Base-by-base conservation (phyloP, 441 rosid genomes). In the Euphorbia celastroides region DNA sequence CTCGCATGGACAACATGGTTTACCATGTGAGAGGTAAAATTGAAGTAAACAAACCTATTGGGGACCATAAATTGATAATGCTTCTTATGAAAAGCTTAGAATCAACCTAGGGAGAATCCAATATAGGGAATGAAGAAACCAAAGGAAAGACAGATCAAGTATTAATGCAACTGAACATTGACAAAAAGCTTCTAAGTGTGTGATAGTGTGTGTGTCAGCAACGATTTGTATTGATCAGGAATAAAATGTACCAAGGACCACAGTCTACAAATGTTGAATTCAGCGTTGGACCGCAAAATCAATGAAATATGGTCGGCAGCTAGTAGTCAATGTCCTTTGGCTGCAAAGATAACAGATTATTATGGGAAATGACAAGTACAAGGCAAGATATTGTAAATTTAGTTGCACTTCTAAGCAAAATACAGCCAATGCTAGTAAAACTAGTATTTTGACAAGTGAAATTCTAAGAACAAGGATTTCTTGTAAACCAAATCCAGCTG, bases 261-360 rank as follows among this genome's bases (percentile, higher is more conserved):
- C 61, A 27, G 62, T 17, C 41, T 54, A 51, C 5, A 56, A 23
- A 32, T 57, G 62, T 34, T 57, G 26, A 5, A 20, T 34, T 48
- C 64, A 34, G 30, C 26, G 42, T 64, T 57, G 66, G 66, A 66
- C 77, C 74, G 68, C 80, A 23, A 60, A 64, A 51, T 38, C 38
- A 57, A 57, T 66, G 68, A 22, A 31, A 65, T 30, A 46, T 50
- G 74, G 78, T 65, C 72, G 75, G 79, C 70, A 76, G 77, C 70
- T 70, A 38, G 63, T 27, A 71, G 74, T 78, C 79, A 70, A 68
- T 67, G 38, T 57, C 56, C 62, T 70, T 42, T 57, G 69, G 68
- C 70, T 26, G 48, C 34, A 44, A 34, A 27, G 62, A 42, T 6
- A 26, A 61, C 31, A 64, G 61, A 55, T 57, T 48, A 56, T n/a